These are phyloP conservation scores for Pseudocercospora musae DNA, from an alignment of 2,329 filamentous ascomycete genomes.

Conservation along the genomic window DNA sequence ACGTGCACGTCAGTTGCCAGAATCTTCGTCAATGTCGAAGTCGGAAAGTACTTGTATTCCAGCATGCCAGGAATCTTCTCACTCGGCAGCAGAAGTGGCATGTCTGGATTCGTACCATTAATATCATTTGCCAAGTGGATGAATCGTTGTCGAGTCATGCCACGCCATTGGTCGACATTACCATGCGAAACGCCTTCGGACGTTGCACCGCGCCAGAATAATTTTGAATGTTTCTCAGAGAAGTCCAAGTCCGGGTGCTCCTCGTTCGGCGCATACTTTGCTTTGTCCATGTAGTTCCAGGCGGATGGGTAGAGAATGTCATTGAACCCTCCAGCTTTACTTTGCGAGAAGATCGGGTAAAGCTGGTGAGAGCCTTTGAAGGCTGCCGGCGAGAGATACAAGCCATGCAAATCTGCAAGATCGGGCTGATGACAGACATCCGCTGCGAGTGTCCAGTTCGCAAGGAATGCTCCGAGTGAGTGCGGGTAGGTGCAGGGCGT, in stretches of 20 bases:
- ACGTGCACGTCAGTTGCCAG: slow-evolving; percentile 59
- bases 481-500: slow-evolving; percentile 61
- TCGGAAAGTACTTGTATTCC: slow-evolving; percentile 55
- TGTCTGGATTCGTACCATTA: slow-evolving; percentile 48
- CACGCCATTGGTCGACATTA: slow-evolving; percentile 56
- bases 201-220: slow-evolving; percentile 74
- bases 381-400: slow-evolving; percentile 64
- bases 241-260: slow-evolving; percentile 56
- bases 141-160: slow-evolving; percentile 67
- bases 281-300: slow-evolving; percentile 61
- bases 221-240: slow-evolving; percentile 57
- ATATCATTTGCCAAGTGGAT: slow-evolving; percentile 64
- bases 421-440: slow-evolving; percentile 77
- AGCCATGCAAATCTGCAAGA: slow-evolving; percentile 67
- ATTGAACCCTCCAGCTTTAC: slow-evolving; percentile 67
- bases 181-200: slow-evolving; percentile 53
- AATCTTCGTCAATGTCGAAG: slow-evolving; percentile 52
- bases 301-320: slow-evolving; percentile 69
- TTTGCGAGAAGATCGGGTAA: slow-evolving; percentile 71
- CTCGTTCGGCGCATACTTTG: slow-evolving; percentile 50
- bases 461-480: slow-evolving; percentile 64
- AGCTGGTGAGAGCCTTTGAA: slow-evolving; percentile 62
- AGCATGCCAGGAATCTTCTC: slow-evolving; percentile 39
- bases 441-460: slow-evolving; percentile 62
- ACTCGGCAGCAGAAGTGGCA: slow-evolving; percentile 57